A percentile compares a stretch with the other conserved stretches of the same genome.
phyloP scores from a whole-genome alignment of 495 filamentous ascomycete species.

The Mytilinidion resinicola region DNA sequence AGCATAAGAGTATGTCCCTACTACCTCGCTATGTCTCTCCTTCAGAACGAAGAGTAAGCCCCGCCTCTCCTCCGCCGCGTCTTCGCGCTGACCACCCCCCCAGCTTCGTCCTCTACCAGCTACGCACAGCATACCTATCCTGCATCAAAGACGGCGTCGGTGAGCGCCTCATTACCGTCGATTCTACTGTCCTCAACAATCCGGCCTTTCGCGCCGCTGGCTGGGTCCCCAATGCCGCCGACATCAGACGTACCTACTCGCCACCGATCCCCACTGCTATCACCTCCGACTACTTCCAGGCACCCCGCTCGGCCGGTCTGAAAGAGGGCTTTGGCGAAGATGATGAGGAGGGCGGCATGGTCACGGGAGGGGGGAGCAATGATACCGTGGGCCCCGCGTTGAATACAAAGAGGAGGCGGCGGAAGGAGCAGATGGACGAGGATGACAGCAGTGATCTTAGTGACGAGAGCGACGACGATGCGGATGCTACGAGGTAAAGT shows the following conservation, averaged over 20 bases:
- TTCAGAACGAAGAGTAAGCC: slow-evolving; percentile 92
- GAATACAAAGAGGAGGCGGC: slow-evolving; percentile 41
- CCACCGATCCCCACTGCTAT: slow-evolving; percentile 90
- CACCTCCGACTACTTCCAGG: slow-evolving; percentile 85
- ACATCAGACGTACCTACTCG: slow-evolving; percentile 87
- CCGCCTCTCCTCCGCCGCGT: slow-evolving; percentile 4
- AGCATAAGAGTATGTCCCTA: slow-evolving; percentile 1
- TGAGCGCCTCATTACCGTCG: slow-evolving; percentile 88
- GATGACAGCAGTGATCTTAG: slow-evolving; percentile 96
- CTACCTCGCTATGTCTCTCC: slow-evolving; percentile 65
- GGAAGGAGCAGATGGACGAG: slow-evolving; percentile 76
- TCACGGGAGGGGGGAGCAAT: slow-evolving; percentile 63
- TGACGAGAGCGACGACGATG: slow-evolving; percentile 91
- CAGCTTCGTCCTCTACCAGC: slow-evolving; percentile 88
- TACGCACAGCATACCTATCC: slow-evolving; percentile 85
- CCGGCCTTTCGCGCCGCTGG: slow-evolving; percentile 94
- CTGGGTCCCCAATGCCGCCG: slow-evolving; percentile 70
- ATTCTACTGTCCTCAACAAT: slow-evolving; percentile 82
- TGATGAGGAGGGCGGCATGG: slow-evolving; percentile 74
- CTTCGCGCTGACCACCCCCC: slow-evolving; percentile 9
- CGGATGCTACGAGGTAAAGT: slow-evolving; percentile 44
- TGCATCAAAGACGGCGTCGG: slow-evolving; percentile 92
- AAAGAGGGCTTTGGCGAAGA: slow-evolving; percentile 57
- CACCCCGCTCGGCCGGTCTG: slow-evolving; percentile 48
- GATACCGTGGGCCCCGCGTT: slow-evolving; percentile 65